phyloP scores from a whole-genome alignment of 2,329 filamentous ascomycete genomes.

The Parascedosporium putredinis region DNA sequence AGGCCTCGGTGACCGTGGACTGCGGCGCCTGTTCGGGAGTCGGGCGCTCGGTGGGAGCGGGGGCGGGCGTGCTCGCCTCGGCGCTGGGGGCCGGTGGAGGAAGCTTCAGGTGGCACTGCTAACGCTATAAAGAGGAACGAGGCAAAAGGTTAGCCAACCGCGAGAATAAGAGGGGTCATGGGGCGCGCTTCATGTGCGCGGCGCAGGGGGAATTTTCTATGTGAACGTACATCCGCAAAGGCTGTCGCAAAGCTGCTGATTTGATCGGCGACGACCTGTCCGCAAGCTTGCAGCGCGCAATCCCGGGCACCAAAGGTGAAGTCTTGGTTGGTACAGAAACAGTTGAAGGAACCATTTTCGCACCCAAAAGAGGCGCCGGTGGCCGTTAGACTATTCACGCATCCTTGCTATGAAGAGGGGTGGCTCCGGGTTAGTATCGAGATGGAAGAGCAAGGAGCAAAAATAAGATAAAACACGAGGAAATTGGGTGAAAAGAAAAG shows the following conservation, averaged over 20 bases:
- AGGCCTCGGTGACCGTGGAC: not conserved
- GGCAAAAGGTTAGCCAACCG: no score
- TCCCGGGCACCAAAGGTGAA: slow-evolving; percentile 28
- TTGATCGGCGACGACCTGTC: slow-evolving; percentile 17
- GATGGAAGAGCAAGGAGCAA: not conserved
- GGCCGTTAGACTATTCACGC: slow-evolving; percentile 9
- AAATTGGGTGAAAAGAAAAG: no score
- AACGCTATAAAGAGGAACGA: no score
- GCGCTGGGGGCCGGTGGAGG: no score
- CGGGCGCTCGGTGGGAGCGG: slow-evolving; percentile 6
- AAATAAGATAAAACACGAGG: not conserved
- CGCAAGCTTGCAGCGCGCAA: slow-evolving; percentile 24
- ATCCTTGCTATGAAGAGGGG: slow-evolving; percentile 10
- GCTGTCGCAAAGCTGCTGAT: slow-evolving; percentile 17
- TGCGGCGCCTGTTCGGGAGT: not conserved
- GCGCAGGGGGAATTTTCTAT: no score
- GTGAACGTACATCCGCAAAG: slow-evolving; percentile 23
- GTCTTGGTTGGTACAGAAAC: slow-evolving; percentile 27
- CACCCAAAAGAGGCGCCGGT: slow-evolving; percentile 7
- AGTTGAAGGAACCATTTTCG: slow-evolving; percentile 20
- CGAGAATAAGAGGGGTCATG: not conserved
- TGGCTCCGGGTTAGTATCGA: not conserved
- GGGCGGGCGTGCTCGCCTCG: slow-evolving; percentile 5
- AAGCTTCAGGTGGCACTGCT: no score
- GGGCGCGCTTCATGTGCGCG: no score